Base-by-base conservation (phyloP, 2,329 filamentous ascomycete species). In the Fusarium circinatum region DNA sequence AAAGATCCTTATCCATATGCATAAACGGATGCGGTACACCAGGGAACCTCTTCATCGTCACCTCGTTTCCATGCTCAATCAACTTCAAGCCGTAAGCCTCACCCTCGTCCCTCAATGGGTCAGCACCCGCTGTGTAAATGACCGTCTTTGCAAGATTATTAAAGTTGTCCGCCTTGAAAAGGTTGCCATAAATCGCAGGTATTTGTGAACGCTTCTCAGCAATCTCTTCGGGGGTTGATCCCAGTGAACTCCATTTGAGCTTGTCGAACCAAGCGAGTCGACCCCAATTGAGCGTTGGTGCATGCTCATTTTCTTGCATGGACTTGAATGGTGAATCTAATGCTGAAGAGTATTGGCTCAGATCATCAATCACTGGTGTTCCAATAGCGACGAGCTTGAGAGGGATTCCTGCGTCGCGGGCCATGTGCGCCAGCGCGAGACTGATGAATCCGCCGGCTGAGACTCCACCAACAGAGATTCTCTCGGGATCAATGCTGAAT, bases 1-100 rank as follows among this genome's bases (percentile, higher is more conserved):
- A 81, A 39, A 83, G 73, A 63, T 79, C 75, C 69, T 79, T 80
- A 54, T 83, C 84, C 85, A 86, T 86, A 73, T 86, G 84, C 84
- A 85, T 85, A 72, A 87, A 88, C 1, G 84, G 84, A 69, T 88
- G 86, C 15, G 86, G 86, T 38, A 86, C 83, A 1, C 85, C 85
- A 3, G 78, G 71, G 68, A 86, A 87, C n/a, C 85, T 77, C 75
- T 83, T 84, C 66, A 85, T 68, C 4, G 82, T 83, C 30, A 87
- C 85, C 72, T 85, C 82, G 65, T 83, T 84, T 5, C 86, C 86
- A n/a, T 79, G 78, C 68, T 84, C 81, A 15, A 85, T 76, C 62
- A 87, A 72, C 71, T 82, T 80, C 70, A 77, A 75, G 0, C 79
- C 86, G 68, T 87, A 87, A 1, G 82, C 82, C 77, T 87, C 85